phyloP scores from a whole-genome alignment of 139 green algal species.

The Micractinium sp. region DNA sequence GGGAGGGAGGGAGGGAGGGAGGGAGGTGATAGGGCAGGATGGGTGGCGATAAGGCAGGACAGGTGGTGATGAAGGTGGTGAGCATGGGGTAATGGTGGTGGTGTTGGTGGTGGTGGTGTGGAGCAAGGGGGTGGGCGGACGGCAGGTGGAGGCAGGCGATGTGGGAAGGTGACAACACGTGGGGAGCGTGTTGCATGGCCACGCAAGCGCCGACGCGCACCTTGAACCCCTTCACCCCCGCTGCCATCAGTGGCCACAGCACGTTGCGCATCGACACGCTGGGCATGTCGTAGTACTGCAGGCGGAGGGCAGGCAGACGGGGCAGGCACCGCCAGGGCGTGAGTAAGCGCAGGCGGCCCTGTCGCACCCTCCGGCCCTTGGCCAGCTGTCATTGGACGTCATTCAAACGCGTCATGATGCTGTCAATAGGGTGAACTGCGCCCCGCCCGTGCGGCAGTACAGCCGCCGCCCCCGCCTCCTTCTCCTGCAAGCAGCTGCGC shows the following conservation, averaged over 20 bases:
- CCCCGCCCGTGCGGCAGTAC: neutral
- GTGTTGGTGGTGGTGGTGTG: neutral
- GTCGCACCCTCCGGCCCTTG: too few relatives aligned
- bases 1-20: neutral
- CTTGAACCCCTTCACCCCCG: constrained; percentile 31
- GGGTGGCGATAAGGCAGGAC: too few relatives aligned
- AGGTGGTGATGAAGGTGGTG: too few relatives aligned
- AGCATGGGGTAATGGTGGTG: too few relatives aligned
- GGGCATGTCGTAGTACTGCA: constrained; percentile 32
- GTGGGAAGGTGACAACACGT: too few relatives aligned
- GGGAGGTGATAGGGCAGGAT: too few relatives aligned
- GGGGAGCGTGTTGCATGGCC: too few relatives aligned
- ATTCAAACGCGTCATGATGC: neutral
- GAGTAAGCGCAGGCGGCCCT: neutral
- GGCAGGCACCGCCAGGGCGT: neutral
- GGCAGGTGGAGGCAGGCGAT: neutral
- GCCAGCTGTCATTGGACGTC: neutral
- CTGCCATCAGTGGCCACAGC: constrained; percentile 32
- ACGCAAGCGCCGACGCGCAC: neutral
- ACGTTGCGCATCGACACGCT: constrained; percentile 28
- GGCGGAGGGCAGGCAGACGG: neutral
- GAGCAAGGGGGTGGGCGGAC: neutral
- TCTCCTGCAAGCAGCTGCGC: neutral
- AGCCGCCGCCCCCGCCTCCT: neutral
- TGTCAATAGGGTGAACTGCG: neutral